These are phyloP conservation scores for Nothomitra cinnamomea DNA, from an alignment of 2,329 filamentous ascomycete genomes.

Conservation along the genomic window DNA sequence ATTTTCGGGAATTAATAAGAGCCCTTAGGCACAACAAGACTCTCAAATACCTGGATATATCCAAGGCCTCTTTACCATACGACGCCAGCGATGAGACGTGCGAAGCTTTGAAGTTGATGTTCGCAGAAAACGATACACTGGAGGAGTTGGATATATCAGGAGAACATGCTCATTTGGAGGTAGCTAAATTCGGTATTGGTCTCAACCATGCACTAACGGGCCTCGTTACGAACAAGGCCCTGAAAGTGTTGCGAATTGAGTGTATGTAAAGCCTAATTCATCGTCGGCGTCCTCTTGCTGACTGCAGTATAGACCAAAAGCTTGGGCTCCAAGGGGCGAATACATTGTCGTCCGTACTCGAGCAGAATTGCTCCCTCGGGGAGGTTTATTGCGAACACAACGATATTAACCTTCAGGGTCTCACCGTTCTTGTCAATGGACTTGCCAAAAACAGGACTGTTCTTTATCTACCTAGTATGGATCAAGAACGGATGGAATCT, in stretches of 20 bases:
- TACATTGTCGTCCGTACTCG: slow-evolving; percentile 50
- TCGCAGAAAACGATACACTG: slow-evolving; percentile 48
- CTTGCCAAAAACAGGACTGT: slow-evolving; percentile 48
- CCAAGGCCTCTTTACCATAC: slow-evolving; percentile 50
- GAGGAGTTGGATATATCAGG: slow-evolving; percentile 53
- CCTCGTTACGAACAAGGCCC: slow-evolving; percentile 42
- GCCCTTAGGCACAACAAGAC: slow-evolving; percentile 46
- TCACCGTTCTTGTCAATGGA: slow-evolving; percentile 51
- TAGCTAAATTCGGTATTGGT: slow-evolving; percentile 49
- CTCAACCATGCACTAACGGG: slow-evolving; percentile 49
- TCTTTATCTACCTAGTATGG: slow-evolving; percentile 44
- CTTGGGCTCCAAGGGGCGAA: slow-evolving; percentile 52
- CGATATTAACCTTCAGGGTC: slow-evolving; percentile 51
- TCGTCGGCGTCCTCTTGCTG: neutral
- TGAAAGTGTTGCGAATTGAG: slow-evolving; percentile 47
- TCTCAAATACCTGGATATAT: slow-evolving; percentile 48
- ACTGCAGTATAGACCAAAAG: slow-evolving; percentile 34
- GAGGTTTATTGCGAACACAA: slow-evolving; percentile 58
- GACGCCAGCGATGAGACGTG: slow-evolving; percentile 53
- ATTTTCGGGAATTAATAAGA: slow-evolving; percentile 45
- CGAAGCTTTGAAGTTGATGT: slow-evolving; percentile 42
- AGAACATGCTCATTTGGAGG: slow-evolving; percentile 54
- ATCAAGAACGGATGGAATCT: slow-evolving; percentile 41
- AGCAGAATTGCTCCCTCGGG: slow-evolving; percentile 42
- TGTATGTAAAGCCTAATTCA: slow-evolving; percentile 15